A percentile compares a stretch with the other conserved stretches of the same genome.
Conservation (phyloP, 2,329 filamentous ascomycete genomes). For the Teratosphaeria epicoccoides region DNA sequence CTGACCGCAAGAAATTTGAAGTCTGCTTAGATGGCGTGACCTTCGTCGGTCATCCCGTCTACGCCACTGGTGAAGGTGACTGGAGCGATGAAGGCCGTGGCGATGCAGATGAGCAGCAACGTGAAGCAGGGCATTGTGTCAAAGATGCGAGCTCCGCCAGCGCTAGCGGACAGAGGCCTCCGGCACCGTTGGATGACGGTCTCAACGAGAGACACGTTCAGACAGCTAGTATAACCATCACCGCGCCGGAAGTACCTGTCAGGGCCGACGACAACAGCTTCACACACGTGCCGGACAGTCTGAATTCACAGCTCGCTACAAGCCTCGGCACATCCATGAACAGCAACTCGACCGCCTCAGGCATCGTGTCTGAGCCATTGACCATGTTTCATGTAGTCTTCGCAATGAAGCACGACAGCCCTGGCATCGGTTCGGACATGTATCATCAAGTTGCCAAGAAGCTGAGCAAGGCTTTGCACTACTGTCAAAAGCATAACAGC, state of each 20-base stretch:
- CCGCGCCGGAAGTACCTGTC: constrained; percentile 7
- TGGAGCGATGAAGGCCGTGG: constrained; percentile 13
- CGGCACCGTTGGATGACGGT: background rate
- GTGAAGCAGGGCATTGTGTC: background rate
- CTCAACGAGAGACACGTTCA: background rate
- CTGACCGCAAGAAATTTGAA: constrained; percentile 76
- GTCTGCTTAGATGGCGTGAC: constrained; percentile 68
- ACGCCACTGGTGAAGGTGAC: constrained; percentile 58
- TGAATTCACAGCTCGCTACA: constrained; percentile 14
- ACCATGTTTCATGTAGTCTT: constrained; percentile 98
- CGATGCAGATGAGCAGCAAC: background rate
- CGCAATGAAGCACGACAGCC: constrained; percentile 69
- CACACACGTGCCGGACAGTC: constrained; percentile 20
- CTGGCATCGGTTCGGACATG: constrained; percentile 57
- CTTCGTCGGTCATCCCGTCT: constrained; percentile 74
- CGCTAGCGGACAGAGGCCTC: background rate
- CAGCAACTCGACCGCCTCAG: constrained; percentile 23
- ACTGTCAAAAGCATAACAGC: constrained; percentile 77
- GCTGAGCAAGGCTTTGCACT: constrained; percentile 83
- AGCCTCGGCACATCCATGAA: constrained; percentile 21
- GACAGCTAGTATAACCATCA: constrained; percentile 5
- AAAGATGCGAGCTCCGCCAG: background rate
- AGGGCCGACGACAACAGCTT: constrained; percentile 11
- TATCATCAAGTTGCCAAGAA: constrained; percentile 87
- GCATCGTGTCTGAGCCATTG: constrained; percentile 49